Base-by-base conservation (phyloP, 176 grass and related monocot genomes). In the Aegilops sharonensis region DNA sequence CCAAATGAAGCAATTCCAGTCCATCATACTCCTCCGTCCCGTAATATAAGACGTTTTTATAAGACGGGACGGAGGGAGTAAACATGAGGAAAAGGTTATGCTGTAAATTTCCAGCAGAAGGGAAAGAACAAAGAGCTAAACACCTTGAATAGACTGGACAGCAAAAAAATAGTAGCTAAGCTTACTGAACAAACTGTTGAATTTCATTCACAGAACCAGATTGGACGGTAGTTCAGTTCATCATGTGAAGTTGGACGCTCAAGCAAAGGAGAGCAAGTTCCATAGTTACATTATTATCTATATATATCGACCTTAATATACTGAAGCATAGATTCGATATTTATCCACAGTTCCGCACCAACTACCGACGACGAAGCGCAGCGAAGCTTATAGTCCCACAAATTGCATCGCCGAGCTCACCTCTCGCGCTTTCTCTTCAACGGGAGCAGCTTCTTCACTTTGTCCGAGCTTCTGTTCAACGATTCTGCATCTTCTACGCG, bases 371-470 rank as follows among this genome's bases (percentile, higher is more conserved):
- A 52, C 15, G 29, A 50, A 37, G 5, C 68, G 52, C 9, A 52
- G 52, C 45, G 6, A 64, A 65, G 52, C 78, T 70, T 4, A 43
- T 25, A 2, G 23, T 54, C 54, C 64, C 21, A 2, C 18, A 71
- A 31, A n/a, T 5, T 18, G 21, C 6, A 65, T 6, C 14, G 3
- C 35, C 0, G 0, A 29, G 45, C 31, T 91, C 77, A 91, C 71
- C 52, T 88, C 83, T 91, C 86, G 1, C 89, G 90, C 23, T 91
- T 91, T 78, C 90, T 88, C 86, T 91, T 91, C 90, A 91, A 72
- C 8, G 90, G 90, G 40, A 91, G 86, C 82, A 91, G 71, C 45
- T 85, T 88, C 15, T 87, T 87, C 3, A 14, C 64, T 34, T 66
- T 29, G 13, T 36, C 82, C 9, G 86, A 20, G 34, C 34, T 66